phyloP scores from a whole-genome alignment of 202 grass and related monocot species.

The Alloteropsis angusta region DNA sequence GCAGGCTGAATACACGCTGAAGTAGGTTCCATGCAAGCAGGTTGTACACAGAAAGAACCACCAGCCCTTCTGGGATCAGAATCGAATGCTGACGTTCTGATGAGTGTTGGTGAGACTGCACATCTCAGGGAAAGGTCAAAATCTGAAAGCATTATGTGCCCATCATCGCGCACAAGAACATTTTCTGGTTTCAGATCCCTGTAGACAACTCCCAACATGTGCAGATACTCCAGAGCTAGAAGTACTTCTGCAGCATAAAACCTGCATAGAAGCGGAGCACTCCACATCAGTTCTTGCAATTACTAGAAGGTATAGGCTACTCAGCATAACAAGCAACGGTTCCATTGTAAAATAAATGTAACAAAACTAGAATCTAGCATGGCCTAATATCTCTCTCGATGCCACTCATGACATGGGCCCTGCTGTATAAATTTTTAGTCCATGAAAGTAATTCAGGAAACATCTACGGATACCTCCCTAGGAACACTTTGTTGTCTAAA shows the following conservation, averaged over 20 bases:
- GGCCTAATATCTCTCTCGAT: neutral
- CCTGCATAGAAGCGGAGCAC: conserved; percentile 35
- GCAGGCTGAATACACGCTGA: conserved; percentile 81
- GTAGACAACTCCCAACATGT: conserved; percentile 88
- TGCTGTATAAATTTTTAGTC: neutral
- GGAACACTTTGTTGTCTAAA: conserved; percentile 13
- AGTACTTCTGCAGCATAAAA: conserved; percentile 96
- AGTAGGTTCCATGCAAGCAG: conserved; percentile 67
- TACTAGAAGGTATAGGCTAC: neutral
- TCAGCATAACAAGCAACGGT: neutral
- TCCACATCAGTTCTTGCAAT: conserved; percentile 11
- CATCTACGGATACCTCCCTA: neutral
- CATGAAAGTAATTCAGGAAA: neutral
- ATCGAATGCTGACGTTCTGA: conserved; percentile 61
- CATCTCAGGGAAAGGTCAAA: conserved; percentile 90
- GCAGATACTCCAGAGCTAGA: conserved; percentile 80
- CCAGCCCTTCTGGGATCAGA: conserved; percentile 56
- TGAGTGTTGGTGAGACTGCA: conserved; percentile 84
- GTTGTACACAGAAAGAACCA: conserved; percentile 86
- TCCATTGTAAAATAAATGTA: neutral
- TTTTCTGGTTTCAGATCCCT: conserved; percentile 94
- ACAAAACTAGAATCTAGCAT: neutral
- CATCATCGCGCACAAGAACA: conserved; percentile 83
- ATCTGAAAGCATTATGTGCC: conserved; percentile 96
- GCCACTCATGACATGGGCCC: neutral